A percentile compares a stretch with the other conserved stretches of the same genome.
phyloP scores from a whole-genome alignment of 2,329 filamentous ascomycete species.

The Hortaea werneckii region DNA sequence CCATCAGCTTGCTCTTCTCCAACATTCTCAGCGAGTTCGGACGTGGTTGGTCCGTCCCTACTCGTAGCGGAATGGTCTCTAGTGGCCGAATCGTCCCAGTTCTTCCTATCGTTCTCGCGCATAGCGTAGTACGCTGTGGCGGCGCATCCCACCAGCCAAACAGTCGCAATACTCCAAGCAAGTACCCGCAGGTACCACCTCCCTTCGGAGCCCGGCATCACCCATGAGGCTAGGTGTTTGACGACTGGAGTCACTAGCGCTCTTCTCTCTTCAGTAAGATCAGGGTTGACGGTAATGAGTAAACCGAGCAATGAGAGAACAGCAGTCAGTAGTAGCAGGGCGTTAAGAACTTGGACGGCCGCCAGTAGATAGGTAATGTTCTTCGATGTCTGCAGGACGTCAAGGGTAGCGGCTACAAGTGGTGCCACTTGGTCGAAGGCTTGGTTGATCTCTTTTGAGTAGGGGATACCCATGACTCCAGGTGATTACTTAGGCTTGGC shows the following conservation, averaged over 20 bases:
- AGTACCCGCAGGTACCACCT: background rate
- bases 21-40: no score
- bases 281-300: slow-evolving; percentile 39
- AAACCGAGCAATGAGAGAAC: slow-evolving; percentile 28
- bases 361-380: slow-evolving; percentile 41
- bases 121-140: background rate
- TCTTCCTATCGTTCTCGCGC: background rate
- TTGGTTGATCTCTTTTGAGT: slow-evolving; percentile 41
- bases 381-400: slow-evolving; percentile 40
- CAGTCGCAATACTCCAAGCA: background rate
- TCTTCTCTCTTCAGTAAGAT: slow-evolving; percentile 34
- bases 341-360: slow-evolving; percentile 38
- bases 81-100: background rate
- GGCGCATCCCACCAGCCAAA: background rate
- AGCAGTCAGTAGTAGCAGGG: slow-evolving; percentile 32
- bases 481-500: no score
- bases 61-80: no score
- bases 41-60: no score
- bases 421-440: slow-evolving; percentile 45
- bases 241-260: slow-evolving; percentile 35
- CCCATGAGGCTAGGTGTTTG: background rate
- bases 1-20: no score
- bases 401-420: slow-evolving; percentile 39
- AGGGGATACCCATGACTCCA: slow-evolving; percentile 42
- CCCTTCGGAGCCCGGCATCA: slow-evolving; percentile 1